These are phyloP conservation scores for Erysimum pusillum DNA, from an alignment of 441 rosid genomes.

Conservation along the genomic window DNA sequence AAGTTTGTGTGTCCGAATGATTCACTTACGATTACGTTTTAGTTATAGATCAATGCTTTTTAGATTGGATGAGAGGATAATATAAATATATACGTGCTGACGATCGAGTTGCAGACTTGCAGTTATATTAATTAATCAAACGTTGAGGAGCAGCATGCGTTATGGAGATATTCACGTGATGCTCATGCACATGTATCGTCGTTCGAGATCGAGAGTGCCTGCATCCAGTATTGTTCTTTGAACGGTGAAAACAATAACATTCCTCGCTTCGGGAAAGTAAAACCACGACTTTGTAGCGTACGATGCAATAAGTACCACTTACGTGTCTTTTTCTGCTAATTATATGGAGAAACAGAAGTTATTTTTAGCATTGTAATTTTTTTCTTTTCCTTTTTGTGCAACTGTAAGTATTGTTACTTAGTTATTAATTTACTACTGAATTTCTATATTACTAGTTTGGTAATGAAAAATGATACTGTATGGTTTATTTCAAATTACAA, in stretches of 20 bases:
- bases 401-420: background rate
- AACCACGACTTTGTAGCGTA: background rate
- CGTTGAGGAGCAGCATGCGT: slow-evolving; percentile 18
- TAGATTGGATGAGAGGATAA: slow-evolving; percentile 1
- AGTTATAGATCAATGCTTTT: background rate
- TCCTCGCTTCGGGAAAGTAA: background rate
- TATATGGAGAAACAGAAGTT: background rate
- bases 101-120: slow-evolving; percentile 3
- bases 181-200: slow-evolving; percentile 39
- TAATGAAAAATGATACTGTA: background rate
- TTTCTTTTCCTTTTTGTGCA: too few species aligned
- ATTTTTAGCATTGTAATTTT: background rate
- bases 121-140: background rate
- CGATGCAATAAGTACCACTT: background rate
- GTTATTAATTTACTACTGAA: background rate
- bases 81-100: background rate
- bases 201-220: slow-evolving; percentile 25
- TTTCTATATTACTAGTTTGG: background rate
- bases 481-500: background rate
- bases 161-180: slow-evolving; percentile 37
- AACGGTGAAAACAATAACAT: slow-evolving; percentile 17
- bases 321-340: background rate
- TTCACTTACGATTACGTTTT: background rate
- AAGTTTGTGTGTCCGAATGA: background rate
- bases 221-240: slow-evolving; percentile 15